These are phyloP conservation scores for Eremochloa ophiuroides DNA, from an alignment of 176 grass and related monocot species.

Conservation along the genomic window DNA sequence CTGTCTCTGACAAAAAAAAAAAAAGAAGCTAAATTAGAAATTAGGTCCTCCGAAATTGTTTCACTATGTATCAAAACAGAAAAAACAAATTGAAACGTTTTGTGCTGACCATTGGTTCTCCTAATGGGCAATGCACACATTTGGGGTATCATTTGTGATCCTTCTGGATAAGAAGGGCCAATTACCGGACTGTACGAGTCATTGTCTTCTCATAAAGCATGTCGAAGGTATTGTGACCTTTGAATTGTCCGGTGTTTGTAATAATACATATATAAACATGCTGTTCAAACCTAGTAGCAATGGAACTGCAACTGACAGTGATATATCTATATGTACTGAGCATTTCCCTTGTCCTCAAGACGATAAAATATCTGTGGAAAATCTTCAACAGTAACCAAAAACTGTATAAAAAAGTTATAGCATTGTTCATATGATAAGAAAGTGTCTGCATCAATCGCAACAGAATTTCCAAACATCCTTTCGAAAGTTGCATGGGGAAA, in stretches of 20 bases:
- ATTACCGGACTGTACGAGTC: background rate
- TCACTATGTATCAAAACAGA: background rate
- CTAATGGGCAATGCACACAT: background rate
- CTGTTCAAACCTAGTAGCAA: background rate
- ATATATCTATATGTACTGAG: background rate
- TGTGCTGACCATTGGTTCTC: background rate
- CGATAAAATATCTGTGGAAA: background rate
- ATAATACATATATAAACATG: background rate
- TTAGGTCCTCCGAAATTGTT: background rate
- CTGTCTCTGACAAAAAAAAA: no score
- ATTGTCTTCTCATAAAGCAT: background rate
- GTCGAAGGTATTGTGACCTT: background rate
- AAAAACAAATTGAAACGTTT: background rate
- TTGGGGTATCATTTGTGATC: background rate
- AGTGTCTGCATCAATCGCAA: background rate
- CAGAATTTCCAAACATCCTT: background rate
- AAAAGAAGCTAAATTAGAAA: background rate
- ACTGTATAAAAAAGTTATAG: background rate
- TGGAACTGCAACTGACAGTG: background rate
- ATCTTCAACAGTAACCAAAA: background rate
- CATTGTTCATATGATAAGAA: background rate
- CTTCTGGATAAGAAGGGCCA: background rate
- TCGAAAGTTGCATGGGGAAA: background rate
- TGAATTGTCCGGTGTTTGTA: background rate
- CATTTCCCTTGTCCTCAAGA: background rate